A percentile compares a stretch with the other conserved stretches of the same genome.
These are phyloP conservation scores for Leccinum subrobustum DNA, from an alignment of 1,284 basidiomycete species.

Conservation along the genomic window DNA sequence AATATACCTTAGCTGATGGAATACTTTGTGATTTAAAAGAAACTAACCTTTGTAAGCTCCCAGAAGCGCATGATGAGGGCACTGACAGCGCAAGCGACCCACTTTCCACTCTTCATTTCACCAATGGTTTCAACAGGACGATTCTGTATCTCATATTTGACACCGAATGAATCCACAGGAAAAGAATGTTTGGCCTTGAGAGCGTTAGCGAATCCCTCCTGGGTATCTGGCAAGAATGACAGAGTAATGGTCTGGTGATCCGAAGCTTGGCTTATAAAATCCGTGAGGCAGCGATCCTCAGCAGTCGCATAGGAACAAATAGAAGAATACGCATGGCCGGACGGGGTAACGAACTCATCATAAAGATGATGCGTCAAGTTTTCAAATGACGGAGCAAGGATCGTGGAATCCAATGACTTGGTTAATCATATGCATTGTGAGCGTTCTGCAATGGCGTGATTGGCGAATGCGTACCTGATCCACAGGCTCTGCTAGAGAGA, in stretches of 20 bases:
- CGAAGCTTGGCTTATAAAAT: conserved; percentile 31
- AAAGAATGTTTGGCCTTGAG: conserved; percentile 39
- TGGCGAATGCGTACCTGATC: conserved; percentile 33
- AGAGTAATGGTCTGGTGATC: conserved; percentile 55
- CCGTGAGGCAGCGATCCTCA: conserved; percentile 43
- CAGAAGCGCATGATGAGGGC: conserved; percentile 86
- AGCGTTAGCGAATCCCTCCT: conserved; percentile 51
- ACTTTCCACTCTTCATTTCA: conserved; percentile 74
- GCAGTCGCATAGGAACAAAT: conserved; percentile 35
- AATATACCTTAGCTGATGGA: conserved; percentile 8
- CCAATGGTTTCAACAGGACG: conserved; percentile 49
- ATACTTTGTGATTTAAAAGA: neutral
- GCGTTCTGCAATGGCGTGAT: neutral
- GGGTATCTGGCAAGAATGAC: conserved; percentile 50
- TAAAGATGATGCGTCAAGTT: conserved; percentile 51
- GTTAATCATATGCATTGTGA: conserved; percentile 4
- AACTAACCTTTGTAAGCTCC: conserved; percentile 75
- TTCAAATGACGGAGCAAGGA: conserved; percentile 41
- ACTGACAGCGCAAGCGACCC: conserved; percentile 83
- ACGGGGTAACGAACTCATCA: conserved; percentile 38
- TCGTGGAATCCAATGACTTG: conserved; percentile 29
- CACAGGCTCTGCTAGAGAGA: conserved; percentile 46
- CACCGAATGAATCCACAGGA: conserved; percentile 39
- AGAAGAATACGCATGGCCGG: conserved; percentile 39
- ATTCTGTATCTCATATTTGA: conserved; percentile 43